These are phyloP conservation scores for Paecilomyces variotii DNA, from an alignment of 2,329 filamentous ascomycete genomes.

Conservation along the genomic window DNA sequence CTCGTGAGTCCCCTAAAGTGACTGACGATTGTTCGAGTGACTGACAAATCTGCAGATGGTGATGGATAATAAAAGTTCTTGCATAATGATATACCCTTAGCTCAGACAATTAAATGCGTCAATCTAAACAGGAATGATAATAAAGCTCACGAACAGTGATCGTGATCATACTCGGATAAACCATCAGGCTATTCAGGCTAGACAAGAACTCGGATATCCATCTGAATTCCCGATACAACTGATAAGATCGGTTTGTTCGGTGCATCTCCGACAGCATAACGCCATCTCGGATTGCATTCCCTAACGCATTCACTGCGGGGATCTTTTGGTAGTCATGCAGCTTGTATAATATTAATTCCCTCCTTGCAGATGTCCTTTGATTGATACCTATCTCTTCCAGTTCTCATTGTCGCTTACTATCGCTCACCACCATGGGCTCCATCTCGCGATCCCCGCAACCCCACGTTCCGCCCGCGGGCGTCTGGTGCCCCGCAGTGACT, in stretches of 20 bases:
- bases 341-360: background rate
- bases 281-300: constrained; percentile 7
- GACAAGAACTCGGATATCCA: background rate
- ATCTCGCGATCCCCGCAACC: constrained; percentile 2
- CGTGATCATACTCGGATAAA: background rate
- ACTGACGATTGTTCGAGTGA: background rate
- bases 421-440: constrained; percentile 2
- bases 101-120: background rate
- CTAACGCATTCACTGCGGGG: background rate
- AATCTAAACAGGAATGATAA: background rate
- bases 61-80: background rate
- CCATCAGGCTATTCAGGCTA: background rate
- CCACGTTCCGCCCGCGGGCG: constrained; percentile 26
- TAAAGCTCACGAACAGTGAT: background rate
- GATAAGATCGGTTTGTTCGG: background rate
- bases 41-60: background rate
- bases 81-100: background rate
- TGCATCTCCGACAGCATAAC: constrained; percentile 5
- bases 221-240: background rate
- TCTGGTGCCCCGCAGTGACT: constrained; percentile 48
- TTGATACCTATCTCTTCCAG: background rate
- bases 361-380: background rate
- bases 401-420: background rate
- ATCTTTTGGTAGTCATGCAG: background rate
- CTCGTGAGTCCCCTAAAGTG: constrained; percentile 28